Conservation (phyloP, 176 grass and related monocot genomes). For the Rhynchospora breviuscula region DNA sequence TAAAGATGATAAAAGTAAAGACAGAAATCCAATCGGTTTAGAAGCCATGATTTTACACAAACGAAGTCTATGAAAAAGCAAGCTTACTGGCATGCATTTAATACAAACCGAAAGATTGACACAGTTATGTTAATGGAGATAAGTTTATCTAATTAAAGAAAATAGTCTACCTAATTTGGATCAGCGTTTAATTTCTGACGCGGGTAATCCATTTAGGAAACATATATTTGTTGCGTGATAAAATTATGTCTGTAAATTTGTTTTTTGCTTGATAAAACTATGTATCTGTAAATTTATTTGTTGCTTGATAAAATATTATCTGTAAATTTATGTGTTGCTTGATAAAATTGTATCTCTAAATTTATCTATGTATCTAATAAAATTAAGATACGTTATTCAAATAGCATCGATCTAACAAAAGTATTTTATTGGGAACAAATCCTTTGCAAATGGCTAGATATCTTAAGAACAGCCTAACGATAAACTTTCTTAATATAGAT, state of each 20-base stretch:
- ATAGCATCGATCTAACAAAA: not conserved
- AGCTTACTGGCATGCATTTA: not conserved
- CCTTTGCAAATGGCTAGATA: not conserved
- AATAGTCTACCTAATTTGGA: not conserved
- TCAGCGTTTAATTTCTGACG: not conserved
- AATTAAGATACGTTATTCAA: slow-evolving; percentile 1
- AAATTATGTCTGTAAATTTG: not conserved
- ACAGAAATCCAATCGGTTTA: not conserved
- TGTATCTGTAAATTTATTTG: not conserved
- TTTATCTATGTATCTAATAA: not conserved
- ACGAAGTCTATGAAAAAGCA: not conserved
- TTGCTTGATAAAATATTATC: not conserved
- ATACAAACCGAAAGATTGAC: not conserved
- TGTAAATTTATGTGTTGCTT: too few species aligned
- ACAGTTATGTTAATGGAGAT: slow-evolving; percentile 9
- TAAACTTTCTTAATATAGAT: too few species aligned
- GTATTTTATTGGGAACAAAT: not conserved
- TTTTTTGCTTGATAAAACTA: not conserved
- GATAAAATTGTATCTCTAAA: not conserved
- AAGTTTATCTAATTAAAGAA: slow-evolving; percentile 5
- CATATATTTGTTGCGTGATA: not conserved
- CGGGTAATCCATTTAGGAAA: not conserved
- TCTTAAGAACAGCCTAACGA: not conserved
- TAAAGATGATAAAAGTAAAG: not conserved
- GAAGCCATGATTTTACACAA: not conserved